Evolutionary conservation across 2,329 filamentous ascomycete species (phyloP).

Genomic region (Geosmithia morbida): DNA sequence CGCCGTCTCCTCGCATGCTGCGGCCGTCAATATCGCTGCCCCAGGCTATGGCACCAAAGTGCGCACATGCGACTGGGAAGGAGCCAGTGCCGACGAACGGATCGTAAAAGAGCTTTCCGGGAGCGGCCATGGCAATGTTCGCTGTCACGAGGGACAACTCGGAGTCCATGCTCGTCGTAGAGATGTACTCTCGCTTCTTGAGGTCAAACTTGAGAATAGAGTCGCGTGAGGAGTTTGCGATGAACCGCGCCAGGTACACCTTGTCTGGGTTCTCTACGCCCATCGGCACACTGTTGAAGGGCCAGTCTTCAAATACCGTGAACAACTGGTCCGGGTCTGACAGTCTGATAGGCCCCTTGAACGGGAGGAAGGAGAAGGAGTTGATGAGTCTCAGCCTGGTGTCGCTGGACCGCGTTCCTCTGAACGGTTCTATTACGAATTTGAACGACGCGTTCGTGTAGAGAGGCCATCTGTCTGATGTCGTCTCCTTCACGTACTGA

Average conservation of each 20-base stretch:
- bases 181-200: conserved; percentile 88
- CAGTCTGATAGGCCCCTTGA: conserved; percentile 68
- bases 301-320: conserved; percentile 72
- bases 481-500: conserved; percentile 41
- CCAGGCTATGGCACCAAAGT: conserved; percentile 73
- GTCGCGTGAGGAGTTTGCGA: conserved; percentile 54
- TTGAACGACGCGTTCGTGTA: conserved; percentile 62
- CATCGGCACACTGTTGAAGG: conserved; percentile 32
- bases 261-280: conserved; percentile 36
- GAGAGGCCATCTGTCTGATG: conserved; percentile 48
- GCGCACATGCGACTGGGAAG: conserved; percentile 78
- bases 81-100: conserved; percentile 93
- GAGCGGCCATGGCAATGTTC: conserved; percentile 71
- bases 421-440: conserved; percentile 73
- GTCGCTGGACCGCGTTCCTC: conserved; percentile 48
- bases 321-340: conserved; percentile 60
- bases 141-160: conserved; percentile 85
- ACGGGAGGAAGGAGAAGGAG: conserved; percentile 62
- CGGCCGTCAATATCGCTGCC: conserved; percentile 92
- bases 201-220: conserved; percentile 65
- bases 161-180: conserved; percentile 93
- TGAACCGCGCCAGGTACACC: conserved; percentile 58
- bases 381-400: conserved; percentile 67
- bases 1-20: conserved; percentile 62
- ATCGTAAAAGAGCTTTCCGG: conserved; percentile 82